Base-by-base conservation (phyloP, 345 rosid species). In the Iberis pinnata region DNA sequence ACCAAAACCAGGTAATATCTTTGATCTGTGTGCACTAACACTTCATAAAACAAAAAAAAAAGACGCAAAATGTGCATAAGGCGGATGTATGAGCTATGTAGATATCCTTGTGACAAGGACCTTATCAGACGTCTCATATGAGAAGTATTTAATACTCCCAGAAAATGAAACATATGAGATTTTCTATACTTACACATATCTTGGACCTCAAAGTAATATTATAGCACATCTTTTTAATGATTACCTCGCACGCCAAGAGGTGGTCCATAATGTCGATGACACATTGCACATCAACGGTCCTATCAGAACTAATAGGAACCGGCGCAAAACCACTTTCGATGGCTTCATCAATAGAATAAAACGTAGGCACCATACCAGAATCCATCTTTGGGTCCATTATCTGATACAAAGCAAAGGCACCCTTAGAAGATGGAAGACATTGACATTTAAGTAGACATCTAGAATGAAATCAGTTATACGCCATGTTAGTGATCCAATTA, bases 301-400 rank as follows among this genome's bases (percentile, higher is more conserved):
- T 77, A 60, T 86, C 80, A 46, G 48, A 53, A 58, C 85, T 86
- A 37, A 88, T 45, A 24, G 97, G 99, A 59, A 88, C 44, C 0
- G 97, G 95, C 24, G 97, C 94, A 53, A 72, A 83, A 63, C 94
- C 97, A 56, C 75, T 73, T 69, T 88, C 94, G 3, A 93, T 78
- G 51, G 99, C 99, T 73, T 93, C 99, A 59, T 93, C 94, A 64
- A 86, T 65, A 37, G 99, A 86, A 71, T 69, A 82, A 60, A 83
- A 88, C 50, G 73, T 71, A 74, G 75, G 66, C 32, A 88, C 76
- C 65, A 93, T 86, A 40, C 97, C 97, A 0, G 99, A 86, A 70
- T 88, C 97, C 99, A 93, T 93, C 76, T 93, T 93, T 25, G 95
- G 99, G 74, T 93, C 97, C 99, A 93, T 93, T 56, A 93, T 93